Conservation (phyloP, 1,284 basidiomycete species). For the Ustilago loliicola region DNA sequence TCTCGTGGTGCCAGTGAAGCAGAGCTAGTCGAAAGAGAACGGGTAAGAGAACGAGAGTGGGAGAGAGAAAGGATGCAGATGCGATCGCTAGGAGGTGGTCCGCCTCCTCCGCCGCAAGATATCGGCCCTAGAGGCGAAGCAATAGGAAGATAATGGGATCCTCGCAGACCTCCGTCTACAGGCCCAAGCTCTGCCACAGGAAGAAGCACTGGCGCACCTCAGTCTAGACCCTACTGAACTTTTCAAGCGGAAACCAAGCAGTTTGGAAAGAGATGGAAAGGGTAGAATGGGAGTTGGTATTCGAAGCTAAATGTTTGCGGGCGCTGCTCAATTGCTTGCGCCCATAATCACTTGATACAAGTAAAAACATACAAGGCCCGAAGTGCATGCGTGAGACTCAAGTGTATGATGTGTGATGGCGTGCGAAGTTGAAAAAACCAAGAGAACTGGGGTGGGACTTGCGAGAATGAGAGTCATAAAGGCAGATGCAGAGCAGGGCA, state of each 20-base stretch:
- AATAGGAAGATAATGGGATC: background rate
- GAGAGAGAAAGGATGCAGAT: conserved; percentile 8
- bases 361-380: background rate
- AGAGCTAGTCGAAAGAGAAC: conserved; percentile 12
- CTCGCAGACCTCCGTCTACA: background rate
- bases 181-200: background rate
- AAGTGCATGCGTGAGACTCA: background rate
- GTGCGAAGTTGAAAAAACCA: background rate
- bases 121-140: background rate
- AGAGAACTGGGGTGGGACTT: background rate
- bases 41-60: conserved; percentile 21
- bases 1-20: conserved; percentile 8
- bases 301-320: background rate
- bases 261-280: background rate
- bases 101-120: background rate
- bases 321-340: background rate
- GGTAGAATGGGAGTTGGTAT: background rate
- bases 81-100: conserved; percentile 1
- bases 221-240: background rate
- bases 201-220: background rate
- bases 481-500: no score
- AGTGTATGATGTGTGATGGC: background rate
- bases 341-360: background rate
- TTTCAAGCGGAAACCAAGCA: background rate
- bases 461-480: background rate